Evolutionary conservation across 345 rosid species (phyloP), one percentile per base, ranked within the genome.

Genomic region (Limnanthes douglasii): DNA sequence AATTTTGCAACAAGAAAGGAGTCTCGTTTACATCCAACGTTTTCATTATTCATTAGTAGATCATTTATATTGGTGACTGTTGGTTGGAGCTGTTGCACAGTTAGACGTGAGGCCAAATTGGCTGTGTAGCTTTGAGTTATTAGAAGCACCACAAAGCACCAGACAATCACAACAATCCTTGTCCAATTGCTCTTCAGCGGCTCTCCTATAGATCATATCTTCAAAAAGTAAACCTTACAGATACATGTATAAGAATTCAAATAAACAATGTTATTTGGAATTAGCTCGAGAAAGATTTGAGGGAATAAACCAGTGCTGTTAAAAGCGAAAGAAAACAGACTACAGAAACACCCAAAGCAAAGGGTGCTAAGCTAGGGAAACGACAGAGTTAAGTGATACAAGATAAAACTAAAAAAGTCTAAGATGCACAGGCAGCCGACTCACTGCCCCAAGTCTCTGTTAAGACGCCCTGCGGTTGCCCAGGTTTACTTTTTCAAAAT

Each of bases 101-200:
- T 75, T 4, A 78, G 54, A 6, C 68, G 61, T 5, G 88, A 71
- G 0, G 83, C 37, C 11, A 78, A 62, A 43, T 62, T 78, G 16
- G 92, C 95, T 0, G 95, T 68, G 55, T 78, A 83, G 21, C 82
- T 72, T 53, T 75, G 80, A 1, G 68, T 68, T 14, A 83, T 40
- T 23, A 78, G 58, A 9, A 78, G 64, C 0, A 83, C 92, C 20
- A 68, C 61, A 16, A 78, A 73, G 15, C 56, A 72, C 75, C 84
- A 81, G 5, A 66, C 37, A 20, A 81, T 34, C 15, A 68, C 56
- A 50, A 84, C 81, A 4, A 54, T 21, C 34, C 84, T 56, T 1
- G 69, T 57, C 51, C 56, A 40, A 38, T 68, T 75, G 54, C 66
- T 72, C 8, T 57, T 41, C 34, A 83, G 56, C 53, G 49, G 68